phyloP scores from a whole-genome alignment of 2,329 filamentous ascomycete species.

The Sphaceloma murrayae region DNA sequence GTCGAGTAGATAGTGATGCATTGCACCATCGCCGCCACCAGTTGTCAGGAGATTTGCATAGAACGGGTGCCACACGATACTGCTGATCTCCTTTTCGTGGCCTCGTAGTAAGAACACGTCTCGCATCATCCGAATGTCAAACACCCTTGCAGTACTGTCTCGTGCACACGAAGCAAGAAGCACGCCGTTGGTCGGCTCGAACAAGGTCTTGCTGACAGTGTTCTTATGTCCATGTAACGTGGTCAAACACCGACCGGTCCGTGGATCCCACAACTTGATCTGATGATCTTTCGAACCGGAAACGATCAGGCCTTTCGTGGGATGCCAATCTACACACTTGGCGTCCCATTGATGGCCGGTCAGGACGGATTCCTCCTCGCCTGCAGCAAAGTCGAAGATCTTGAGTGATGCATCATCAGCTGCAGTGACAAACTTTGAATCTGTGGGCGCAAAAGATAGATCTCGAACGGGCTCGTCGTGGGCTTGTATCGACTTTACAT shows the following conservation, averaged over 20 bases:
- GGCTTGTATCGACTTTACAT: constrained; percentile 87
- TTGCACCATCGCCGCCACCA: constrained; percentile 77
- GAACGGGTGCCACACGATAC: constrained; percentile 85
- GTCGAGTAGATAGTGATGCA: constrained; percentile 92
- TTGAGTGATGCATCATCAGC: constrained; percentile 89
- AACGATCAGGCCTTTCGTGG: constrained; percentile 82
- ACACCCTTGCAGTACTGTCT: constrained; percentile 86
- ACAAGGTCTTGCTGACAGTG: constrained; percentile 84
- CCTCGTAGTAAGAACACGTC: constrained; percentile 89
- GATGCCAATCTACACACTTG: constrained; percentile 96
- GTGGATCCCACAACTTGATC: constrained; percentile 97
- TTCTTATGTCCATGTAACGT: constrained; percentile 97
- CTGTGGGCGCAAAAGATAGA: constrained; percentile 84
- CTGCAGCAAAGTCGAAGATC: constrained; percentile 90
- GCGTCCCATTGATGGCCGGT: constrained; percentile 97
- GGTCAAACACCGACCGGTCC: constrained; percentile 78
- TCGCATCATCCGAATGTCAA: constrained; percentile 96
- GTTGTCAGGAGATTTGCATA: constrained; percentile 84
- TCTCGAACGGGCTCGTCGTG: constrained; percentile 86
- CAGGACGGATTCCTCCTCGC: constrained; percentile 70
- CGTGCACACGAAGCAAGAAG: constrained; percentile 86
- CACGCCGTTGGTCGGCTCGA: constrained; percentile 74
- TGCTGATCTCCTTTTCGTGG: constrained; percentile 93
- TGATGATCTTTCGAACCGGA: constrained; percentile 96
- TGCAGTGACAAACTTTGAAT: constrained; percentile 91